These are phyloP conservation scores for Bryum argenteum DNA, from an alignment of 225 moss, liverwort and hornwort species.

Conservation along the genomic window DNA sequence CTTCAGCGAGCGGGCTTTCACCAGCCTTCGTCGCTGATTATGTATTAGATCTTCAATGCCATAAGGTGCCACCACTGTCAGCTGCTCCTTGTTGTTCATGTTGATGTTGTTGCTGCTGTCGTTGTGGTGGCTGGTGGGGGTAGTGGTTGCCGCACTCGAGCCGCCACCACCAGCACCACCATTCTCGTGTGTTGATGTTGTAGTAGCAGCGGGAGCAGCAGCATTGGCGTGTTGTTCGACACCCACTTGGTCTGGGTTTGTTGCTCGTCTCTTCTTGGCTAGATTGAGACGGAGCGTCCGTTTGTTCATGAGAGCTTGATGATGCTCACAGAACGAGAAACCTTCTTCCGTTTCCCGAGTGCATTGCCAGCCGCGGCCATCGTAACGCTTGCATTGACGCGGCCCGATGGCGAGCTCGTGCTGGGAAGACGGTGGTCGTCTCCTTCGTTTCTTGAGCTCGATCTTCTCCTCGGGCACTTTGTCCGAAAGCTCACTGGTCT, in stretches of 20 bases:
- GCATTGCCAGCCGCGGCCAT: conserved; percentile 95
- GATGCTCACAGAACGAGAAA: conserved; percentile 88
- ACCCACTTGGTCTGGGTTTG: conserved; percentile 32
- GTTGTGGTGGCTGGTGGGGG: too few relatives aligned
- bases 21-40: conserved; percentile 47
- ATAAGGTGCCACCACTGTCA: conserved; percentile 19
- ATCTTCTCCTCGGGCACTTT: conserved; percentile 23
- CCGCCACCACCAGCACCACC: too few relatives aligned
- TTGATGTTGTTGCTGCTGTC: too few relatives aligned
- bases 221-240: conserved; percentile 35
- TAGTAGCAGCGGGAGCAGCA: not conserved
- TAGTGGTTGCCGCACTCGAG: too few relatives aligned
- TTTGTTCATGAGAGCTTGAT: conserved; percentile 91
- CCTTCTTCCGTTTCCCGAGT: conserved; percentile 73
- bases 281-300: conserved; percentile 77
- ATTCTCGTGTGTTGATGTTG: too few relatives aligned
- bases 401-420: conserved; percentile 59
- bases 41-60: conserved; percentile 59
- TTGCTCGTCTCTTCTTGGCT: conserved; percentile 42
- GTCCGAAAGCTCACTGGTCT: conserved; percentile 19
- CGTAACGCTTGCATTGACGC: conserved; percentile 88
- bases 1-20: conserved; percentile 62
- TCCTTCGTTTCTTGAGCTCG: conserved; percentile 50
- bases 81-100: conserved; percentile 2
- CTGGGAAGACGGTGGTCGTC: conserved; percentile 57